Percentiles rank a stretch among this genome's conserved stretches.
These are phyloP conservation scores for Eimeria falciformis DNA, from an alignment of 169 alveolate species.

Conservation along the genomic window DNA sequence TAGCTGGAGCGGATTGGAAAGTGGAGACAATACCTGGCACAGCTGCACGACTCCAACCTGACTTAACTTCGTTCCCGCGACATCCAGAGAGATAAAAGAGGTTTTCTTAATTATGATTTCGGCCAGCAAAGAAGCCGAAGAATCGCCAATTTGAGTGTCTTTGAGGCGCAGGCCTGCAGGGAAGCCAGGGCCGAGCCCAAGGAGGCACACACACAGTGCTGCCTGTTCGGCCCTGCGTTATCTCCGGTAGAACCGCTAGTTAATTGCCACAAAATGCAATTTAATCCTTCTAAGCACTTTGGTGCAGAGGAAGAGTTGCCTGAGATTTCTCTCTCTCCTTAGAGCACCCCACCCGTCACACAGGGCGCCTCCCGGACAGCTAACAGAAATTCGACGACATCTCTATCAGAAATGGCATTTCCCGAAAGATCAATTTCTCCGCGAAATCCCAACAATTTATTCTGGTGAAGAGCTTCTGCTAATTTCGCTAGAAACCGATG, in stretches of 20 bases:
- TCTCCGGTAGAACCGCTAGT: no score
- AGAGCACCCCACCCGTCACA: background rate
- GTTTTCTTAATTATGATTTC: background rate
- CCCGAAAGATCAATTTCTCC: background rate
- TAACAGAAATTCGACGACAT: background rate
- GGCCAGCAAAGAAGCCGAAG: background rate
- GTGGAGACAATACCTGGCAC: constrained; percentile 24
- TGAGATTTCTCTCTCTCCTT: background rate
- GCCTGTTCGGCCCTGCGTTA: background rate
- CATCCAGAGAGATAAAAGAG: background rate
- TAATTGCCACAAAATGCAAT: background rate
- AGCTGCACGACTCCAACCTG: background rate
- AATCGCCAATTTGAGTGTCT: constrained; percentile 5
- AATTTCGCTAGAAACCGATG: background rate
- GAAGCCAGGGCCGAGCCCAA: no score
- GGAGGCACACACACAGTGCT: background rate
- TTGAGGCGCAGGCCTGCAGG: constrained; percentile 12
- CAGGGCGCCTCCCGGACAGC: background rate
- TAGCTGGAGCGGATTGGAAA: background rate
- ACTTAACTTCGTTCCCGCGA: background rate
- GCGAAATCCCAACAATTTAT: background rate
- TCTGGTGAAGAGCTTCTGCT: background rate
- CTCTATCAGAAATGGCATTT: constrained; percentile 25
- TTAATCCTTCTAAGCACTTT: background rate
- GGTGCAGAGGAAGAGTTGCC: background rate